Base-by-base conservation (phyloP, 176 grass and related monocot genomes). In the Puya raimondii region DNA sequence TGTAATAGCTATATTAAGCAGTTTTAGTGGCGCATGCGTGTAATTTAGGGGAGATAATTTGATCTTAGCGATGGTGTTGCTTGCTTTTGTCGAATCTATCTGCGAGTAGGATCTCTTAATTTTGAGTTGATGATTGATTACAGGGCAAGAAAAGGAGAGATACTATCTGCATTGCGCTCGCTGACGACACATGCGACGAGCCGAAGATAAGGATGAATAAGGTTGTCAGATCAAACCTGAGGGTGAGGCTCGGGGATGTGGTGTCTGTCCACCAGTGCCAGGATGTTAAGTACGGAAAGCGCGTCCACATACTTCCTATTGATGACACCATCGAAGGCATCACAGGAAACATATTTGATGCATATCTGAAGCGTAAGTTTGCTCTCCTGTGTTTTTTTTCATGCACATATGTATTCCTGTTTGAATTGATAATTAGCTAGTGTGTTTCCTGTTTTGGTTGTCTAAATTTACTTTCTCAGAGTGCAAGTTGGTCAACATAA, bases 291-390 rank as follows among this genome's bases (percentile, higher is more conserved):
- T 83, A 81, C 26, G 83, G 80, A 1, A 68, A 12, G 2, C 69
- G 74, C 11, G 75, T 91, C 23, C 84, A 91, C 53, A 33, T 91
- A 16, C 74, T 91, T 16, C 88, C 84, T 0, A 7, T 87, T 13
- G 84, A 87, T 80, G 84, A 91, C 50, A 87, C 88, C 27, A 49
- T 87, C 20, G 84, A 91, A 74, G 84, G 84, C 25, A 21, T 87
- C 48, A 57, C 81, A 0, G 88, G 81, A 0, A 81, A 77, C 56
- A 73, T 91, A 50, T 91, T 91, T 67, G 72, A 82, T 10, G 76
- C 75, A 14, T 91, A 84, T 74, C 77, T 91, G 22, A 87, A 74
- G 59, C 78, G 84, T 49, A 78, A 78, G 80, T 77, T 72, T 49
- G 15, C 22, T 18, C 42, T 51, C 15, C 48, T 72, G 1, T 64